phyloP scores from a whole-genome alignment of 2,329 filamentous ascomycete genomes.

The Massarina eburnea region DNA sequence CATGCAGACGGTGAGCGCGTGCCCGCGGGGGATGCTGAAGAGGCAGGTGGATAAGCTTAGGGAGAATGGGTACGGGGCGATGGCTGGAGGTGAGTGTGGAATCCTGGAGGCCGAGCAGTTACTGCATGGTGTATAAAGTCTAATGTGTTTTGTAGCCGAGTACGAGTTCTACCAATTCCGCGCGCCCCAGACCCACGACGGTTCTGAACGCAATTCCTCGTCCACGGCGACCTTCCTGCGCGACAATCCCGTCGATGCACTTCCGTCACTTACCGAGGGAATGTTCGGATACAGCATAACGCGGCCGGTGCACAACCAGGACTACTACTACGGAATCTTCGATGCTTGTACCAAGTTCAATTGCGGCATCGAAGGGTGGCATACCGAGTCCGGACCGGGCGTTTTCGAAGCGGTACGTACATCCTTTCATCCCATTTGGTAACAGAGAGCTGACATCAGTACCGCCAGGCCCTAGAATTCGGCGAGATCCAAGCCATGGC shows the following conservation, averaged over 20 bases:
- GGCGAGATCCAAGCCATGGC: conserved; percentile 87
- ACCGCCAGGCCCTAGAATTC: conserved; percentile 72
- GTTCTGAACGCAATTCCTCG: conserved; percentile 61
- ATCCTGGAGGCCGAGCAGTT: conserved; percentile 8
- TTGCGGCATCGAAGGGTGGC: conserved; percentile 89
- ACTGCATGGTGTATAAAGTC: conserved; percentile 16
- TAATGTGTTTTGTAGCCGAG: conserved; percentile 63
- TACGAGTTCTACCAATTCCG: conserved; percentile 95
- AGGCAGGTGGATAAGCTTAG: conserved; percentile 68
- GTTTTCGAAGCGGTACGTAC: conserved; percentile 81
- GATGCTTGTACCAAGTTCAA: conserved; percentile 75
- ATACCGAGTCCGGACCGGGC: conserved; percentile 89
- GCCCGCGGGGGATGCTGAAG: conserved; percentile 75
- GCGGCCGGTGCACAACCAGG: conserved; percentile 83
- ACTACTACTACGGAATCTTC: conserved; percentile 89
- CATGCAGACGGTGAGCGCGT: conserved; percentile 69
- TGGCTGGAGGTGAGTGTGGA: conserved; percentile 75
- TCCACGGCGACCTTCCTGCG: conserved; percentile 74
- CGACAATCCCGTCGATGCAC: conserved; percentile 69
- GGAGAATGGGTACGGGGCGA: conserved; percentile 71
- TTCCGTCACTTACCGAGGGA: conserved; percentile 82
- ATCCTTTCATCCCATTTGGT: no score
- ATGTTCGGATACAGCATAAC: conserved; percentile 97
- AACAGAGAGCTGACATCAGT: conserved; percentile 20
- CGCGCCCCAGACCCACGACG: conserved; percentile 57